Conservation (phyloP, 257 asterid species). For the Ophiorrhiza pumila region DNA sequence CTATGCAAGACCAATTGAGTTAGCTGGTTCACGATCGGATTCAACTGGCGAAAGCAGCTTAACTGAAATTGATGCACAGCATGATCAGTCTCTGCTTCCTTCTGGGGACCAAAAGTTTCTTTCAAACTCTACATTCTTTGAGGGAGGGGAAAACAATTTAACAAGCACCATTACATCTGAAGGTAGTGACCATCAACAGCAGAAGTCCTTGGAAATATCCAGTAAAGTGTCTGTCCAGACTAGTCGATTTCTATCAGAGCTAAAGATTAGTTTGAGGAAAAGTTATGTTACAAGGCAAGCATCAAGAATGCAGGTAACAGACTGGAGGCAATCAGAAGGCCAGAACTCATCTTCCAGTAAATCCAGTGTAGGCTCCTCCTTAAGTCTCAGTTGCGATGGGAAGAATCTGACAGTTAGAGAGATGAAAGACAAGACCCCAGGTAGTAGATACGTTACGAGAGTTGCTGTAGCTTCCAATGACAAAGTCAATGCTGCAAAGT, state of each 20-base stretch:
- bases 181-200: constrained; percentile 15
- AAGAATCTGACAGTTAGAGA: constrained; percentile 11
- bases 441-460: constrained; percentile 20
- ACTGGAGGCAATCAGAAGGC: constrained; percentile 27
- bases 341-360: constrained; percentile 35
- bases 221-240: constrained; percentile 26
- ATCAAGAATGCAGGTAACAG: constrained; percentile 30
- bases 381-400: constrained; percentile 13
- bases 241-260: constrained; percentile 29
- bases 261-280: constrained; percentile 37
- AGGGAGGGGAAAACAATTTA: constrained; percentile 18
- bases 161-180: constrained; percentile 30
- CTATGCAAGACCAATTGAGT: constrained; percentile 4
- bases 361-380: constrained; percentile 41
- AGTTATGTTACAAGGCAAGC: constrained; percentile 45
- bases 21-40: constrained; percentile 8
- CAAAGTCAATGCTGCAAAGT: constrained; percentile 13
- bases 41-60: constrained; percentile 20
- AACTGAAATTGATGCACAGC: constrained; percentile 14
- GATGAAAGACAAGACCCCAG: constrained; percentile 25
- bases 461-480: constrained; percentile 6
- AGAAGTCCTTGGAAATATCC: constrained; percentile 20
- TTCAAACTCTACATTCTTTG: constrained; percentile 16
- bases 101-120: constrained; percentile 1
- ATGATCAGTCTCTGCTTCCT: constrained; percentile 7